Base-by-base conservation (phyloP, 2,329 filamentous ascomycete genomes). In the Aspergillus sp. region DNA sequence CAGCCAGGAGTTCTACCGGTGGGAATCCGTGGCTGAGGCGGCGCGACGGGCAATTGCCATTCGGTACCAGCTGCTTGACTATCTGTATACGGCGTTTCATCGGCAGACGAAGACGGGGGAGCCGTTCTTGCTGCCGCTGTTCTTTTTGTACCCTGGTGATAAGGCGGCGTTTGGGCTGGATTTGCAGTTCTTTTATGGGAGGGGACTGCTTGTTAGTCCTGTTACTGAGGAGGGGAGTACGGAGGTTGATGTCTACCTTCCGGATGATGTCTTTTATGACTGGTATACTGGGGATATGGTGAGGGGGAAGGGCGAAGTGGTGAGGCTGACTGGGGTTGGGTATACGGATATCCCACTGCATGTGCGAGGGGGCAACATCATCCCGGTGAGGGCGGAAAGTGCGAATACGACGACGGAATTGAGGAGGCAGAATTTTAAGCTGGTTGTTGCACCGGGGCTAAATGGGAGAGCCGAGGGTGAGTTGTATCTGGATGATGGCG, bases 11-110 rank as follows among this genome's bases (percentile, higher is more conserved):
- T 89, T 90, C 70, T 93, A 92, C 73, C 81, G 79, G 47, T 92
- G 88, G 86, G 75, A 79, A 0, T 73, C 78, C 1, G 88, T 90
- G 4, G 79, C 87, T 0, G 74, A 81, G 7, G 86, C 88, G 0
- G 88, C 88, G 0, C 82, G 82, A 55, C 87, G 84, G 57, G 88
- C 85, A 13, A 91, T 93, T 64, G 82, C 82, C 24, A 85, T 86
- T 47, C 83, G 90, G n/a, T 93, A 93, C 75, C 81, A 83, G 30
- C 78, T 93, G 17, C 79, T 93, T 11, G 89, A 92, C 66, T 93
- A 93, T 75, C 80, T 90, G 57, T 93, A 93, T 78, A 92, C 89
- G 1, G 84, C 85, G 0, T 79, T 91, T 63, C 78, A 86, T 67
- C 74, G 76, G 56, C 83, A 90, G 69, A 82, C 80, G 20, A 66